Percentiles rank a stretch among this genome's conserved stretches.
Conservation (phyloP, 2,329 filamentous ascomycete genomes). For the Penicillium sp. region DNA sequence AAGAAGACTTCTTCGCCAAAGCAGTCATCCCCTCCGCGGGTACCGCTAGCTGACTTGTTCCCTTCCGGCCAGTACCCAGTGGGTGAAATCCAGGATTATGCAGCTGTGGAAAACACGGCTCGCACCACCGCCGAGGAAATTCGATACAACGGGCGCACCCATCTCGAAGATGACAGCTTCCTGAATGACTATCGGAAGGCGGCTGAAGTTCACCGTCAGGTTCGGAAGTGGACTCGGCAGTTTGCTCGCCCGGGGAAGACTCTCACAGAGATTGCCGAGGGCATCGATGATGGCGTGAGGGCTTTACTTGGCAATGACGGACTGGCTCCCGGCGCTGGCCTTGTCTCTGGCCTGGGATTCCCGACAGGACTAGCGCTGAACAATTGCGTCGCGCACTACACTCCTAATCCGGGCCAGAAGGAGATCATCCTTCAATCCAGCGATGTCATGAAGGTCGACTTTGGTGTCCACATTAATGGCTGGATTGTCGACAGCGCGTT, state of each 20-base stretch:
- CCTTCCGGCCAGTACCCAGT: conserved; percentile 47
- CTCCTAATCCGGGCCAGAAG: conserved; percentile 61
- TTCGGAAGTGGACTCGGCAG: conserved; percentile 53
- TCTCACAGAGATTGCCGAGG: conserved; percentile 54
- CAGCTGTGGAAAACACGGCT: conserved; percentile 43
- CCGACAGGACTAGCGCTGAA: conserved; percentile 59
- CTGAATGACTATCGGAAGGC: conserved; percentile 58
- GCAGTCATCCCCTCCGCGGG: conserved; percentile 52
- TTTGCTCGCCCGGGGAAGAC: conserved; percentile 54
- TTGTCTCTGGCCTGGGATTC: conserved; percentile 58
- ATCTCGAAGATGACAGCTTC: conserved; percentile 51
- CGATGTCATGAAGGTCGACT: conserved; percentile 82
- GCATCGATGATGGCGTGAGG: conserved; percentile 58
- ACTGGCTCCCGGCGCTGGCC: conserved; percentile 53
- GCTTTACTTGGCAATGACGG: conserved; percentile 55
- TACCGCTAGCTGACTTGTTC: conserved; percentile 51
- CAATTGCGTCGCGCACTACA: conserved; percentile 58
- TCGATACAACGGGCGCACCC: conserved; percentile 42
- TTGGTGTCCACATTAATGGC: conserved; percentile 78
- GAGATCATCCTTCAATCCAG: conserved; percentile 70
- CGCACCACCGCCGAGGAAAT: conserved; percentile 53
- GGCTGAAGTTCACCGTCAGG: conserved; percentile 59
- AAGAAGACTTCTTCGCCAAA: conserved; percentile 40
- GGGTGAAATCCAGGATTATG: conserved; percentile 51
- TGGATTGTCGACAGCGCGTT: conserved; percentile 81